Conservation (phyloP, 179 eudicot genomes). For the Dionaea muscipula region DNA sequence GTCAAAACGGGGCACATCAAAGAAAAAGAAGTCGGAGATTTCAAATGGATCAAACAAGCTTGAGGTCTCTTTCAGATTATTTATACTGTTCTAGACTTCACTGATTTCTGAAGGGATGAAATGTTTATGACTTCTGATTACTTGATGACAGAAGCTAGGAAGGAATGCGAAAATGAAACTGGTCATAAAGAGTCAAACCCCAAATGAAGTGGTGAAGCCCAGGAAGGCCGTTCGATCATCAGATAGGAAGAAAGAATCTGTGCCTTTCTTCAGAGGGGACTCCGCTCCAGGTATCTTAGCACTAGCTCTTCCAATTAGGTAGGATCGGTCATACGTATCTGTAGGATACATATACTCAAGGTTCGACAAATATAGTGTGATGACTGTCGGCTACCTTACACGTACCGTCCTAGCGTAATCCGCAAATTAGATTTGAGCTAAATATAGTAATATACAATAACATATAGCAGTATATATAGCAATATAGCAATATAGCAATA, state of each 20-base stretch:
- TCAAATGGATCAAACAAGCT: slow-evolving; percentile 19
- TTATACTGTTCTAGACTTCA: not conserved
- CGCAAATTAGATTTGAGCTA: too few species aligned
- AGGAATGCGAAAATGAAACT: slow-evolving; percentile 16
- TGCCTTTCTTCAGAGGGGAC: slow-evolving; percentile 28
- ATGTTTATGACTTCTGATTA: slow-evolving; percentile 8
- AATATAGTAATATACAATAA: too few species aligned
- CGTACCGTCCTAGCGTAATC: too few species aligned
- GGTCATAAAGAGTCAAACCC: not conserved
- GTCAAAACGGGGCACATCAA: slow-evolving; percentile 13
- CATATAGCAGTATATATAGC: too few species aligned
- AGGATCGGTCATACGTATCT: not conserved
- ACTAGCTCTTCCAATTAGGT: not conserved
- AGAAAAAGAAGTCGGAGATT: slow-evolving; percentile 12
- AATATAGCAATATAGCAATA: too few species aligned
- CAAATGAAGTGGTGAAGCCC: slow-evolving; percentile 1
- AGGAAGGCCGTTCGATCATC: slow-evolving; percentile 14
- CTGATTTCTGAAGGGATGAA: not conserved
- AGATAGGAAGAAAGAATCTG: slow-evolving; percentile 14
- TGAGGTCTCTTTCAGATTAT: not conserved
- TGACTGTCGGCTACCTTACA: too few species aligned
- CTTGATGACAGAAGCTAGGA: slow-evolving; percentile 8
- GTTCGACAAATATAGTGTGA: too few species aligned
- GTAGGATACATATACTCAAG: too few species aligned
- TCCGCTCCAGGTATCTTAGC: slow-evolving; percentile 27